Evolutionary conservation across 2,329 filamentous ascomycete species (phyloP), one percentile per base, ranked within the genome.

Genomic region (Parafenestella ontariensis): DNA sequence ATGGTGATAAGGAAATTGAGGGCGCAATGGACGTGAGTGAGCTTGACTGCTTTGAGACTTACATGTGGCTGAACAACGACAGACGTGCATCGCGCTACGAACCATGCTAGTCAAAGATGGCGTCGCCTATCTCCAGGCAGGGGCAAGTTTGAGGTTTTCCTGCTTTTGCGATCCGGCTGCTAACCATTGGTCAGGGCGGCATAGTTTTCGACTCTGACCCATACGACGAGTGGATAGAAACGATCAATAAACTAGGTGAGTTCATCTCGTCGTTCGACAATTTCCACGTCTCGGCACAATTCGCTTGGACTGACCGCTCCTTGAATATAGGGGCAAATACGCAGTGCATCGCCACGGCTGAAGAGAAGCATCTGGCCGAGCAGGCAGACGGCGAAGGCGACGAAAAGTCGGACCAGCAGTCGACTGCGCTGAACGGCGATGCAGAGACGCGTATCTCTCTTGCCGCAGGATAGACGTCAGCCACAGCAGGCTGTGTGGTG

Each of bases 61-160:
- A 58, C 52, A 58, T 49, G 54, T 61, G 59, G 69, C 64, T 70
- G 66, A 72, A 66, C 52, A 50, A 42, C 49, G 31, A 44, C 61
- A 79, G 71, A 80, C 77, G 33, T 89, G 87, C 74, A 89, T 89
- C 71, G 87, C 87, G 29, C 83, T 97, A 71, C 84, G 95, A 40
- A 99, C 95, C 5, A 99, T 99, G 95, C 78, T 97, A 70, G 85
- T 94, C 58, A 97, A 96, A 80, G 90, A 96, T 55, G 91, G 91
- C 0, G 84, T 95, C 52, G 94, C 92, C 3, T 98, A 97, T 79
- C 82, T 99, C 59, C 95, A 99, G 75, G 87, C 87, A 34, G 87
- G 90, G 69, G 69, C 66, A 93, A 96, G 39, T 96, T 94, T 71
- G 43, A 59, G 48, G 49, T 58, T 56, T 59, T 58, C 49, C 56